Evolutionary conservation across 768 basidiomycete species (phyloP), one percentile per base, ranked within the genome.

Genomic region (Boletus bicolor): DNA sequence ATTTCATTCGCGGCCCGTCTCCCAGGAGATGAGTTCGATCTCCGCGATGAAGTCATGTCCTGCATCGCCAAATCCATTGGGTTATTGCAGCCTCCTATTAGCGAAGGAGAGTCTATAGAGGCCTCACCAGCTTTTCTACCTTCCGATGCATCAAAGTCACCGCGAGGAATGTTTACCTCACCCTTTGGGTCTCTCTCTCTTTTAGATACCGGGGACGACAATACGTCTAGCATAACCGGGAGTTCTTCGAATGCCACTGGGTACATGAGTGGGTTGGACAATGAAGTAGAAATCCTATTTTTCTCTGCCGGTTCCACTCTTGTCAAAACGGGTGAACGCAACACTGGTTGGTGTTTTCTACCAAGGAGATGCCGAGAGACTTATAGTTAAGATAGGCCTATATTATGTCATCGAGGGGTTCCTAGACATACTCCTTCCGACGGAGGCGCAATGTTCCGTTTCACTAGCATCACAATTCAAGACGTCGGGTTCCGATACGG

Each of bases 21-120:
- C 50, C 70, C 78, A 34, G 75, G 74, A 8, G 88, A 87, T 26
- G 92, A 95, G 21, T 95, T 98, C 62, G 93, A 98, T 69, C 82
- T 98, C n/a, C 83, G 92, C 36, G 92, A 94, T 62, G 94, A 92
- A 62, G 95, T 99, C 34, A 94, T 98, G 93, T 89, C 90, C 1
- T 96, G 93, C 70, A 95, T 99, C 57, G 94, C 96, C 1, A 95
- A 96, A 70, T 96, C 93, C 2, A 98, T 99, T 55, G 97, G 97
- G 4, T 79, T 99, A 12, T 75, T 92, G 24, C 95, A 97, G 60
- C 91, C 94, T 4, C 86, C 93, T 3, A 72, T 90, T 19, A 89
- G 86, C 53, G 84, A 81, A 41, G 77, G 75, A 44, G 85, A 84
- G 37, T 89, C 87, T 2, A 72, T 80, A 3, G 85, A 87, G 58